phyloP scores from a whole-genome alignment of 176 grass and related monocot species.

The Elymus sibiricus region DNA sequence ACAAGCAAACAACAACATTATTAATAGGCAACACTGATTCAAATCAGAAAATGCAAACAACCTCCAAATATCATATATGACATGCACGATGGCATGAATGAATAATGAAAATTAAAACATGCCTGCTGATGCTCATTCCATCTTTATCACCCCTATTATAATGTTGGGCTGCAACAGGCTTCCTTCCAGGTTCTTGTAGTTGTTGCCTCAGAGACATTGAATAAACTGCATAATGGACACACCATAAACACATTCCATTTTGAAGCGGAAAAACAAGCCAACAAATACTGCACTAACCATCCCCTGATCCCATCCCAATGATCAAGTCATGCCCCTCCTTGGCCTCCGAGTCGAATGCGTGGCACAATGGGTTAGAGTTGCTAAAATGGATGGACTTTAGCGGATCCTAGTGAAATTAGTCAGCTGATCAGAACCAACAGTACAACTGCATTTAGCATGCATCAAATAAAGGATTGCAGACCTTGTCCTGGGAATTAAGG shows the following conservation, averaged over 20 bases:
- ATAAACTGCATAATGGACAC: constrained; percentile 59
- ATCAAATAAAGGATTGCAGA: constrained; percentile 28
- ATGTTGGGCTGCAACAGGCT: constrained; percentile 80
- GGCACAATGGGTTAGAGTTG: constrained; percentile 78
- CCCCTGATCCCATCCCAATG: constrained; percentile 84
- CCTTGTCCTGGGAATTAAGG: constrained; percentile 94
- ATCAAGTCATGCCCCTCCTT: constrained; percentile 93
- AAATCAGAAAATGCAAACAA: background rate
- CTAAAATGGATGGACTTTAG: constrained; percentile 94
- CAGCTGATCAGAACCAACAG: constrained; percentile 22
- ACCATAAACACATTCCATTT: background rate
- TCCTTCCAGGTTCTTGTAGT: constrained; percentile 91
- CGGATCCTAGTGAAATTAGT: constrained; percentile 64
- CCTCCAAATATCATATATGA: background rate
- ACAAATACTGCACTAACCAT: constrained; percentile 47
- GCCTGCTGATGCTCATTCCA: constrained; percentile 66
- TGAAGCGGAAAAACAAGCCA: constrained; percentile 7
- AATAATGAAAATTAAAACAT: constrained; percentile 33
- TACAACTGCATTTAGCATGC: background rate
- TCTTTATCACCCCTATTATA: constrained; percentile 96
- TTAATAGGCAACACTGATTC: background rate
- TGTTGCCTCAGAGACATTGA: constrained; percentile 96
- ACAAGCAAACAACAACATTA: constrained; percentile 7
- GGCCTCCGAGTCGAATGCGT: constrained; percentile 83
- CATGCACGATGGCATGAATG: background rate